Base-by-base conservation (phyloP, 73 alveolate genomes). In the Uronychia setigera region DNA sequence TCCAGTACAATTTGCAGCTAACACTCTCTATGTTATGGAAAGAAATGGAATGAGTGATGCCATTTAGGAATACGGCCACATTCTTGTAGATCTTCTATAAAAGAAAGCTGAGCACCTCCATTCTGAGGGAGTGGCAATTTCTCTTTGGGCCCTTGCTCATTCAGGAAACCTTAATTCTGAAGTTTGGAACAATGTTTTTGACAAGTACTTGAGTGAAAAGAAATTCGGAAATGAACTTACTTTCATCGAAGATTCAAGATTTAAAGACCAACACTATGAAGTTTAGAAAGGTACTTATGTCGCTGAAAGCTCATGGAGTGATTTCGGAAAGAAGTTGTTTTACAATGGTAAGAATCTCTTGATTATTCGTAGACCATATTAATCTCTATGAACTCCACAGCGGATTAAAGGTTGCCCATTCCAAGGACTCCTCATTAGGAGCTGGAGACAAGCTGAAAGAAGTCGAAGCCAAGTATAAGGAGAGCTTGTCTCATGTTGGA, bases 1-100 rank as follows among this genome's bases (percentile, higher is more conserved):
- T 58, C 91, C 91, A 0, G 91, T 76, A 5, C 85, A 84, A n/a
- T 83, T 83, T 34, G 91, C 91, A 1, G 33, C 91, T 29, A 76
- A 74, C 30, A n/a, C 85, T 31, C 58, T 83, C 26, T 83, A 76
- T 31, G 77, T 83, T 31, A 32, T 83, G 33, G 91, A 83, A 60
- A 26, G 32, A 14, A 74, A 83, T 76, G 85, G 85, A 0, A n/a
- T 34, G 5, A 46, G 19, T 46, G 91, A 82, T 1, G 46, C 75
- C 30, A 74, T n/a, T 29, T 59, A 83, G n/a, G 34, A 9, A 0
- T 46, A 83, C 79, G 78, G 33, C 59, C 75, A 31, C 26, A 77
- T 83, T 9, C 80, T 83, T 14, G 27, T 76, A 9, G 79, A 81
- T 9, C 26, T 83, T 33, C 33, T 83, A 27, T 33, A 60, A 33